Percentiles rank a stretch among this genome's conserved stretches.
These are phyloP conservation scores for Gentiana macrophylla DNA, from an alignment of 257 asterid species.

Conservation along the genomic window DNA sequence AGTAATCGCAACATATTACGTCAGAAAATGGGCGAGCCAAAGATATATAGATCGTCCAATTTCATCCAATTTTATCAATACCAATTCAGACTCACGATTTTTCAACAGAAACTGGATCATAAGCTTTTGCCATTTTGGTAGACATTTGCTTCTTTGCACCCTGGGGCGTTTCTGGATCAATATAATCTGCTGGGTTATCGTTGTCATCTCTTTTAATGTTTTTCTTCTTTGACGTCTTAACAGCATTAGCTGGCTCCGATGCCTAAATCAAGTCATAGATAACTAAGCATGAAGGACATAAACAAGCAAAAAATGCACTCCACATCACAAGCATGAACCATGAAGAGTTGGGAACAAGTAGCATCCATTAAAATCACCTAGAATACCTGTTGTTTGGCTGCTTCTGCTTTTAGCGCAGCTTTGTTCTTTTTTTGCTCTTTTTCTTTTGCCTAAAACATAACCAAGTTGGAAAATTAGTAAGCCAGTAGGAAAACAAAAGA, in stretches of 20 bases:
- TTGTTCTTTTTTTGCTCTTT: slow-evolving; percentile 77
- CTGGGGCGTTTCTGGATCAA: slow-evolving; percentile 64
- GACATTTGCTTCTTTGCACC: slow-evolving; percentile 83
- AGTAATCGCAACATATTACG: slow-evolving; percentile 7
- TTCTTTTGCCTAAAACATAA: slow-evolving; percentile 59
- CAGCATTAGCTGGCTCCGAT: slow-evolving; percentile 41
- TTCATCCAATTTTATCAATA: not conserved
- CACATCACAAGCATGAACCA: not conserved
- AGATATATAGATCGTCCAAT: not conserved
- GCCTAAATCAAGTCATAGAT: slow-evolving; percentile 29
- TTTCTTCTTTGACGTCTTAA: slow-evolving; percentile 69
- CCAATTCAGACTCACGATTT: slow-evolving; percentile 43
- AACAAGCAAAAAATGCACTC: slow-evolving; percentile 1
- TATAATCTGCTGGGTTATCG: slow-evolving; percentile 64
- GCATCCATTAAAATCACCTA: not conserved
- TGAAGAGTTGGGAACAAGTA: not conserved
- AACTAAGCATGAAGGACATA: not conserved
- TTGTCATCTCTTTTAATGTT: slow-evolving; percentile 51
- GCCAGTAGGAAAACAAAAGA: not conserved
- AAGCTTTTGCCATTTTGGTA: slow-evolving; percentile 73
- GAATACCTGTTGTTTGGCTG: slow-evolving; percentile 58
- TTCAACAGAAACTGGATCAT: slow-evolving; percentile 73
- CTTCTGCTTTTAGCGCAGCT: slow-evolving; percentile 86
- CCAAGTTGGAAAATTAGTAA: not conserved
- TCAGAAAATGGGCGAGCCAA: not conserved